These are phyloP conservation scores for Sporothrix schenckii DNA, from an alignment of 2,329 filamentous ascomycete genomes.

Conservation along the genomic window DNA sequence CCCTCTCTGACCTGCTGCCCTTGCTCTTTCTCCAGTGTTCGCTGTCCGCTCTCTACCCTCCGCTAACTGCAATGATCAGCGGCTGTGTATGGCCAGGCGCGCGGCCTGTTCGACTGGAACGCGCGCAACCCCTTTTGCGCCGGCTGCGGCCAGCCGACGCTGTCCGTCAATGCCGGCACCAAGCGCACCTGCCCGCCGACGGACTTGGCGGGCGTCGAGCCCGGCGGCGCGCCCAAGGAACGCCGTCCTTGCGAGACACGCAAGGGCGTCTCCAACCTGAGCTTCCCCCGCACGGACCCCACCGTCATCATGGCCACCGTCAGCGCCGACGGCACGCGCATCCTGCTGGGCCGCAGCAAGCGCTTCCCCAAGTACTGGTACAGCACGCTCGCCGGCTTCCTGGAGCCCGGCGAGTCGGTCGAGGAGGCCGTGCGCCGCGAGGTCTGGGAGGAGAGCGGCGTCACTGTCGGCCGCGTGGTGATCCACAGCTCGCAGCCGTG, in stretches of 20 bases:
- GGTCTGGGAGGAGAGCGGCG: slow-evolving; percentile 84
- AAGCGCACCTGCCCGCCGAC: slow-evolving; percentile 78
- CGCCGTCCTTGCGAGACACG: slow-evolving; percentile 78
- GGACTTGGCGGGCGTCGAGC: slow-evolving; percentile 58
- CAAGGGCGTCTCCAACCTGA: slow-evolving; percentile 83
- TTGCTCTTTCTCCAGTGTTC: neutral
- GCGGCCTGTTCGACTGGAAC: slow-evolving; percentile 93
- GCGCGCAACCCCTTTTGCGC: slow-evolving; percentile 88
- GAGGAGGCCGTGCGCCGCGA: slow-evolving; percentile 83
- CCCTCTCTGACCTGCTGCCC: too few species aligned
- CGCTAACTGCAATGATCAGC: slow-evolving; percentile 54
- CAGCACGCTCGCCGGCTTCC: slow-evolving; percentile 83
- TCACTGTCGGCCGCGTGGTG: slow-evolving; percentile 73
- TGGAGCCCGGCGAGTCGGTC: slow-evolving; percentile 81
- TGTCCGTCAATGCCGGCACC: slow-evolving; percentile 77
- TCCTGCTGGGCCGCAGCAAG: slow-evolving; percentile 83
- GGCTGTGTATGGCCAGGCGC: slow-evolving; percentile 85
- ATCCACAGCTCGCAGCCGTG: slow-evolving; percentile 85
- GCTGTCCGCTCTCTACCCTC: neutral
- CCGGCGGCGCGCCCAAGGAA: slow-evolving; percentile 51
- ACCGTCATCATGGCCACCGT: slow-evolving; percentile 95
- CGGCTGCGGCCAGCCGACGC: slow-evolving; percentile 79
- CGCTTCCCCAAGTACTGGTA: slow-evolving; percentile 86
- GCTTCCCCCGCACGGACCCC: slow-evolving; percentile 89
- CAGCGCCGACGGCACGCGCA: slow-evolving; percentile 72